A percentile compares a stretch with the other conserved stretches of the same genome.
Conservation (phyloP, 2,329 filamentous ascomycete genomes). For the Curvularia spicifera region DNA sequence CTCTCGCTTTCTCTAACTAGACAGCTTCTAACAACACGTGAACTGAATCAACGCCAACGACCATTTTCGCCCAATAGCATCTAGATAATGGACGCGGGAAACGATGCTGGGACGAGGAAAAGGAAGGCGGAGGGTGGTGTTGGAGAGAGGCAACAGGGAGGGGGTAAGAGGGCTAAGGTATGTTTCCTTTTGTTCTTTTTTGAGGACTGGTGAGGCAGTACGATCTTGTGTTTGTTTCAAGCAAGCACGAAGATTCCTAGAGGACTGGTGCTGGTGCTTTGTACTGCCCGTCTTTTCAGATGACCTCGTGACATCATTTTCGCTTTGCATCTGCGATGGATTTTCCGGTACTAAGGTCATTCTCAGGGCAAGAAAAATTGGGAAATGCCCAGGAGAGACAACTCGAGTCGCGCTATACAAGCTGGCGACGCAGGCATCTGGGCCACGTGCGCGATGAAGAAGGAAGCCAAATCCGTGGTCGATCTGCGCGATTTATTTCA, state of each 20-base stretch:
- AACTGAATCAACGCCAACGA: conserved; percentile 10
- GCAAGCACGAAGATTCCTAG: no score
- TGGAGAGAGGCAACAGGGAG: conserved; percentile 26
- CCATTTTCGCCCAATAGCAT: neutral
- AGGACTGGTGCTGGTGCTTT: no score
- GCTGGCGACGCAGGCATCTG: conserved; percentile 76
- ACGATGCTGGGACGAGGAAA: conserved; percentile 36
- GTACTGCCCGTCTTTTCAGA: conserved; percentile 13
- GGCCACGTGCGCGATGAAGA: conserved; percentile 76
- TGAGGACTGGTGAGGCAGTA: conserved; percentile 14
- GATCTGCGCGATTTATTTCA: conserved; percentile 72
- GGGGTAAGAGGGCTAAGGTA: conserved; percentile 50
- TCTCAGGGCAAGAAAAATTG: conserved; percentile 54
- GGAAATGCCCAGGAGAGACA: conserved; percentile 49
- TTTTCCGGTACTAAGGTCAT: conserved; percentile 24
- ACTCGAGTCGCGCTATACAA: conserved; percentile 57
- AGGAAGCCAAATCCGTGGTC: conserved; percentile 71
- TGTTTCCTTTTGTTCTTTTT: conserved; percentile 25
- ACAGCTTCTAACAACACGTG: conserved; percentile 4
- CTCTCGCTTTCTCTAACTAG: neutral
- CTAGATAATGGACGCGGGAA: conserved; percentile 23
- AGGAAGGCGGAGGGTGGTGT: conserved; percentile 45
- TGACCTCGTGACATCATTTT: conserved; percentile 20
- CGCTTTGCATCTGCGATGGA: conserved; percentile 25
- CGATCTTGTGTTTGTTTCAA: neutral